Conservation (phyloP, 768 basidiomycete genomes). For the Hydnum rufescens region DNA sequence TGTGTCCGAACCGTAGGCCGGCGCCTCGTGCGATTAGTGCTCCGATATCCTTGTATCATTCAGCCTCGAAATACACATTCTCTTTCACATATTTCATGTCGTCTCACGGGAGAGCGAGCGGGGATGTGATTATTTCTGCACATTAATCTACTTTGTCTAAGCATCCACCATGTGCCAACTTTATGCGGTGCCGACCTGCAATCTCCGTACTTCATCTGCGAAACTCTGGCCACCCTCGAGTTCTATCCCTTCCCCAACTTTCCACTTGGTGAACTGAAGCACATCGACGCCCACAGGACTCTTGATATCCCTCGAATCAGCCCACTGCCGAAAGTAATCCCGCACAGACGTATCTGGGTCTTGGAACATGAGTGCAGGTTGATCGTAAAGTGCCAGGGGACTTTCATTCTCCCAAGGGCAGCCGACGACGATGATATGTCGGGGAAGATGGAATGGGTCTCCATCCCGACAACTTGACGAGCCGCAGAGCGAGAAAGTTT, state of each 20-base stretch:
- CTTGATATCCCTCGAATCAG: background rate
- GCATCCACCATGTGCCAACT: too few species aligned
- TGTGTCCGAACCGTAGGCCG: too few species aligned
- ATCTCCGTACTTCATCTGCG: background rate
- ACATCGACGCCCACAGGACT: background rate
- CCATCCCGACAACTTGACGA: constrained; percentile 70
- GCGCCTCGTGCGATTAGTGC: too few species aligned
- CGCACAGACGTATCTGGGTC: background rate
- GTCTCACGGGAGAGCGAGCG: too few species aligned
- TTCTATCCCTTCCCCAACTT: background rate
- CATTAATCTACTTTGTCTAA: too few species aligned
- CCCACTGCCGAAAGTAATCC: background rate
- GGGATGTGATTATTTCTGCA: too few species aligned
- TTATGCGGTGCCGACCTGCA: background rate
- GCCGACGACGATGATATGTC: background rate
- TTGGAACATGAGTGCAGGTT: background rate
- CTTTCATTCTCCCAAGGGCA: background rate
- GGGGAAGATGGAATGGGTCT: constrained; percentile 31
- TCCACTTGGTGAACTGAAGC: background rate
- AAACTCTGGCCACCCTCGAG: too few species aligned
- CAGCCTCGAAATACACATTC: too few species aligned
- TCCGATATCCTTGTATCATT: too few species aligned
- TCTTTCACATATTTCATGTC: too few species aligned
- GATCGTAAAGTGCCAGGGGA: background rate
- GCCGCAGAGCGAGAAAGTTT: constrained; percentile 57